Percentiles rank a stretch among this genome's conserved stretches.
Evolutionary conservation across 192 early-diverging fungal species (phyloP).

Genomic region (Mortierella antarctica): DNA sequence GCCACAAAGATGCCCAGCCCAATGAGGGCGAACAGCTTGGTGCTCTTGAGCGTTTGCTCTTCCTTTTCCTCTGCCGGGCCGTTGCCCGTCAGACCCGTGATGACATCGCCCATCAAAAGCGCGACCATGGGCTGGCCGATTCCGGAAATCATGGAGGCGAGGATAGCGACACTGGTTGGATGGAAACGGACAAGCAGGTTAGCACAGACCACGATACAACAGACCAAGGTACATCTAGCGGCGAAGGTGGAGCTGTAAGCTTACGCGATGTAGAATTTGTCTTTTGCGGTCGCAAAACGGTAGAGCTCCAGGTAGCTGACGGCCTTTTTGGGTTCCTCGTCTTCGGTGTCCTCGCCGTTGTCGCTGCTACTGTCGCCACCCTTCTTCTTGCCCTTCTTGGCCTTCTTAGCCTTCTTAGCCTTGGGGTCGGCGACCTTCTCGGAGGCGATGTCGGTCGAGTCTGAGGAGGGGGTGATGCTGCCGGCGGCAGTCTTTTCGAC

Average conservation of each 20-base stretch:
- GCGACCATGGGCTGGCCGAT: constrained; percentile 45
- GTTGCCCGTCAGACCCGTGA: not conserved
- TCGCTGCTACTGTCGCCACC: not conserved
- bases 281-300: constrained; percentile 70
- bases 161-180: constrained; percentile 22
- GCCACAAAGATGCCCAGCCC: constrained; percentile 65
- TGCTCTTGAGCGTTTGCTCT: not conserved
- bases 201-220: not conserved
- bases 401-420: constrained; percentile 12
- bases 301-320: constrained; percentile 71
- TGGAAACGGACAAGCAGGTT: not conserved
- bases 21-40: constrained; percentile 49
- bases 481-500: constrained; percentile 2
- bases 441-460: constrained; percentile 3
- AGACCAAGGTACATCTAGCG: not conserved
- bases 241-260: not conserved
- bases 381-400: constrained; percentile 14
- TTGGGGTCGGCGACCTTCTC: constrained; percentile 4
- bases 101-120: constrained; percentile 29
- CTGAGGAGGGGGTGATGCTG: not conserved
- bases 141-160: constrained; percentile 25
- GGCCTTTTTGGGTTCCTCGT: constrained; percentile 55
- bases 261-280: constrained; percentile 53
- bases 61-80: not conserved
- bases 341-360: constrained; percentile 1